These are phyloP conservation scores for Trichoderma koningiopsis DNA, from an alignment of 2,329 filamentous ascomycete species.

Conservation along the genomic window DNA sequence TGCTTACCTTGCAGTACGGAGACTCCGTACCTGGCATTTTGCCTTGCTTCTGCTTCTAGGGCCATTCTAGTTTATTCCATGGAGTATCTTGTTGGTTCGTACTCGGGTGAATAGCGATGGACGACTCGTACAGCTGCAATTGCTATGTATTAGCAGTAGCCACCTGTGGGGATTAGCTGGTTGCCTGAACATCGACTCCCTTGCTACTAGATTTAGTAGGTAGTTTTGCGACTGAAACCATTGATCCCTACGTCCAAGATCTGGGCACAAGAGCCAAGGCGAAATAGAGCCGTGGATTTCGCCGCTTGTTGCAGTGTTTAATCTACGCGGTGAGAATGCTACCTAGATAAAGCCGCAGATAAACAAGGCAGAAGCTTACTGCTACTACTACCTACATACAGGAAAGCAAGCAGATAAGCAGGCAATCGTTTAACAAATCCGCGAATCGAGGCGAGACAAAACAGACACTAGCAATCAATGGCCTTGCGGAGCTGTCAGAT, in stretches of 20 bases:
- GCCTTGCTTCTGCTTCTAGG: not conserved
- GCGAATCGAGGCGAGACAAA: not conserved
- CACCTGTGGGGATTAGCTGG: not conserved
- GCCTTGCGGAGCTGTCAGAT: constrained; percentile 9
- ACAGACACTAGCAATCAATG: not conserved
- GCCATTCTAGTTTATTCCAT: not conserved
- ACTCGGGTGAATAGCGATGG: not conserved
- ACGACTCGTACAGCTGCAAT: not conserved
- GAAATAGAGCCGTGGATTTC: not conserved
- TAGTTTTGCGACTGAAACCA: not conserved
- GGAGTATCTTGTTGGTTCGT: not conserved
- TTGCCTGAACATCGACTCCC: not conserved
- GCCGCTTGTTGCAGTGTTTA: not conserved
- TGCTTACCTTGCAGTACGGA: constrained; percentile 2
- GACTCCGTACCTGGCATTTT: constrained; percentile 13
- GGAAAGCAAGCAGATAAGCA: not conserved
- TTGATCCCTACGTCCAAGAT: not conserved
- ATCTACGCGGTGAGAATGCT: not conserved
- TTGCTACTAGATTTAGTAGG: not conserved
- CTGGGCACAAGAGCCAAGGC: not conserved
- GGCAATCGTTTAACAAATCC: not conserved
- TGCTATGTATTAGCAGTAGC: not conserved
- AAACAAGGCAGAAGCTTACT: not conserved
- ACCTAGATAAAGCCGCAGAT: not conserved
- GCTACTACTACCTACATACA: not conserved